Evolutionary conservation across 2,329 filamentous ascomycete species (phyloP).

Genomic region (Metarhizium robertsii): DNA sequence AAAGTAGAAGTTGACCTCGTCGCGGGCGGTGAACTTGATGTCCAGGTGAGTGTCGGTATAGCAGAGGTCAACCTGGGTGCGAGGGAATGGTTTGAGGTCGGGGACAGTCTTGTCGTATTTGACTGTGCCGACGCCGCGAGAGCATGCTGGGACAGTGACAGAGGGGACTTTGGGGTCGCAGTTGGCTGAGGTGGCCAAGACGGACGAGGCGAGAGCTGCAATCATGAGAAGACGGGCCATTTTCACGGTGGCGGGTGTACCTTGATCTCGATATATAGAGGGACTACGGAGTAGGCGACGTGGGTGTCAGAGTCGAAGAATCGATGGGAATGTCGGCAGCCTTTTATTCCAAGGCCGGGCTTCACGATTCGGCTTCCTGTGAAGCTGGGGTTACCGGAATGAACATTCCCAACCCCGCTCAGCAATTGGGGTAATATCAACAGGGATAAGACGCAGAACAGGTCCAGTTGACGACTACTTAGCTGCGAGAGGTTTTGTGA

Average conservation of each 20-base stretch:
- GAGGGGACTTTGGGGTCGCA: constrained; percentile 11
- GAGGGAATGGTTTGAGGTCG: constrained; percentile 28
- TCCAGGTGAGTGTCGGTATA: constrained; percentile 31
- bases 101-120: constrained; percentile 33
- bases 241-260: background rate
- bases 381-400: background rate
- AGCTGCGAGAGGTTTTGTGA: background rate
- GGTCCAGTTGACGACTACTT: background rate
- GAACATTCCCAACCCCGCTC: background rate
- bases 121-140: constrained; percentile 22
- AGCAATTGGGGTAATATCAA: background rate
- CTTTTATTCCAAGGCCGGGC: background rate
- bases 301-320: background rate
- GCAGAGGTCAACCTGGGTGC: constrained; percentile 36
- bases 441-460: too few relatives aligned
- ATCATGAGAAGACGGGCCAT: constrained; percentile 4
- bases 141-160: constrained; percentile 30
- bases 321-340: background rate
- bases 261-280: background rate
- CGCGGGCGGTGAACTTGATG: constrained; percentile 33
- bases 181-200: background rate
- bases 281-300: background rate
- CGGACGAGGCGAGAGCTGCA: constrained; percentile 3
- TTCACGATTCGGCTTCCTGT: background rate
- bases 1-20: constrained; percentile 38